phyloP scores from a whole-genome alignment of 2,329 filamentous ascomycete genomes.

The Pochonia chlamydosporia region DNA sequence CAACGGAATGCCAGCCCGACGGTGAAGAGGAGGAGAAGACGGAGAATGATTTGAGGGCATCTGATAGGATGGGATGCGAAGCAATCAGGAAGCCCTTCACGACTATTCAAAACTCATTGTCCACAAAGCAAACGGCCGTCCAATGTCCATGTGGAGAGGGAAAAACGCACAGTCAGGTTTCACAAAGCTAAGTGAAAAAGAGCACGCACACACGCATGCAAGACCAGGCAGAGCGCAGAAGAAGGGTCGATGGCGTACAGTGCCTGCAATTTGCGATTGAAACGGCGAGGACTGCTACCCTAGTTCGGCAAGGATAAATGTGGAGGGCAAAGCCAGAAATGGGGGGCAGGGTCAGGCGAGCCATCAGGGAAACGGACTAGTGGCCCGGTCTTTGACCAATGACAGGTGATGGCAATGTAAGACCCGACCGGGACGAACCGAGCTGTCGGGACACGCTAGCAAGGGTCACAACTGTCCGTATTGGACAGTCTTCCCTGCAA shows the following conservation, averaged over 20 bases:
- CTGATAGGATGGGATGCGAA: neutral
- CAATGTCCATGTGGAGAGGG: neutral
- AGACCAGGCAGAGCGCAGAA: neutral
- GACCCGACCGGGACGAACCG: conserved; percentile 24
- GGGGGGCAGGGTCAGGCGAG: neutral
- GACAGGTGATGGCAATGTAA: conserved; percentile 12
- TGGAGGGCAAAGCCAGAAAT: neutral
- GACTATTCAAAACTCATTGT: neutral
- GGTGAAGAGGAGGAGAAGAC: neutral
- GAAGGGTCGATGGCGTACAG: neutral
- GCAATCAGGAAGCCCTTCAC: neutral
- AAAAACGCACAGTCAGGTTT: neutral
- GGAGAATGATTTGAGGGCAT: neutral
- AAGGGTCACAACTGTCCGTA: conserved; percentile 7
- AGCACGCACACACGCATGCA: neutral
- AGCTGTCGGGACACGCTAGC: conserved; percentile 30
- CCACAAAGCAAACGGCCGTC: neutral
- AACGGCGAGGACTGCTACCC: conserved; percentile 1
- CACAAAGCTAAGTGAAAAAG: neutral
- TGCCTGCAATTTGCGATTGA: neutral
- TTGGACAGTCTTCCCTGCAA: conserved; percentile 12
- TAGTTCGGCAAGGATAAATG: neutral
- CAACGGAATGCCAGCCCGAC: too few relatives aligned
- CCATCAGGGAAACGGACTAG: neutral
- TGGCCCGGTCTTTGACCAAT: conserved; percentile 21